phyloP scores from a whole-genome alignment of 208 protist genomes.

The Trypanosoma cruzi region DNA sequence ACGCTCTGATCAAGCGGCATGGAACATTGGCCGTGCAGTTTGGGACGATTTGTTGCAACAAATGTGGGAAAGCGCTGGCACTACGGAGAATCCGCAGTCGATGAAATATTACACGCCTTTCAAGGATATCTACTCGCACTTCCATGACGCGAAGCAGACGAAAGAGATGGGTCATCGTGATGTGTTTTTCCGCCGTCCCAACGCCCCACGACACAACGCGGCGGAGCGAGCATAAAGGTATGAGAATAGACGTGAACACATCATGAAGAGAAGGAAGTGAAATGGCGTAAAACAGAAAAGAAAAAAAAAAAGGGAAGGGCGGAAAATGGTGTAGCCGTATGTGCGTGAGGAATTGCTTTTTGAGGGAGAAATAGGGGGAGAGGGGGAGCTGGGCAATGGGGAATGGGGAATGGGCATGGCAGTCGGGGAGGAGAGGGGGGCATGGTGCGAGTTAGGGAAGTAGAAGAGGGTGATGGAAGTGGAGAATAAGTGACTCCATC shows the following conservation, averaged over 20 bases:
- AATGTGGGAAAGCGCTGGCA: constrained; percentile 82
- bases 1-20: constrained; percentile 71
- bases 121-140: constrained; percentile 74
- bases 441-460: neutral
- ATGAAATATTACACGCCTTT: constrained; percentile 95
- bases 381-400: neutral
- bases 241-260: neutral
- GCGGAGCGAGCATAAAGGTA: constrained; percentile 39
- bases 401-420: neutral
- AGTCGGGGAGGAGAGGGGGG: neutral
- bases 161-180: constrained; percentile 89
- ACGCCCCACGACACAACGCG: constrained; percentile 84
- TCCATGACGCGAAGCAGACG: constrained; percentile 84
- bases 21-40: constrained; percentile 81
- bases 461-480: too few relatives aligned
- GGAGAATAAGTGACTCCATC: neutral
- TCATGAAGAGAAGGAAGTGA: too few relatives aligned
- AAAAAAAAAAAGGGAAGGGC: neutral
- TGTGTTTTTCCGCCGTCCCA: constrained; percentile 86
- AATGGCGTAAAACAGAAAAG: neutral
- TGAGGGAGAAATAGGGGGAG: too few relatives aligned
- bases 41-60: constrained; percentile 91
- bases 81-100: constrained; percentile 85
- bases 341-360: too few relatives aligned
- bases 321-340: too few relatives aligned